phyloP scores from a whole-genome alignment of 2,329 filamentous ascomycete genomes.

The Fusarium transvaalense region DNA sequence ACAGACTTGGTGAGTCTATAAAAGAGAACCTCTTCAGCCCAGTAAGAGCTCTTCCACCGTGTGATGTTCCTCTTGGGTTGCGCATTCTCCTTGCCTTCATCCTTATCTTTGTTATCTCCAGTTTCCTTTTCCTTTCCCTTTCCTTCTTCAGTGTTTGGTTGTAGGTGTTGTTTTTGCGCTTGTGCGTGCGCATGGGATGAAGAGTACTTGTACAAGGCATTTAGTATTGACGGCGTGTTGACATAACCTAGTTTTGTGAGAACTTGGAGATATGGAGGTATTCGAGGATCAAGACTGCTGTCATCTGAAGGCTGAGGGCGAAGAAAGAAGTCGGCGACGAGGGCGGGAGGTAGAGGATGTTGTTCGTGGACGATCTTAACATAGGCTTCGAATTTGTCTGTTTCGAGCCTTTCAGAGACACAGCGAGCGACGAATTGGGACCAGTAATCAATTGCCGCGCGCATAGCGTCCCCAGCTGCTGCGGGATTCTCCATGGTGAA shows the following conservation, averaged over 20 bases:
- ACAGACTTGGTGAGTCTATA: slow-evolving; percentile 93
- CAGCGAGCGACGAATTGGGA: slow-evolving; percentile 63
- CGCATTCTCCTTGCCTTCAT: slow-evolving; percentile 40
- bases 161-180: slow-evolving; percentile 31
- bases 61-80: slow-evolving; percentile 38
- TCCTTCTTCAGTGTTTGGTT: background rate
- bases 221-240: slow-evolving; percentile 67
- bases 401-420: slow-evolving; percentile 64
- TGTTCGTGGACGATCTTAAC: slow-evolving; percentile 63
- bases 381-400: slow-evolving; percentile 65
- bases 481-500: slow-evolving; percentile 47
- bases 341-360: slow-evolving; percentile 63
- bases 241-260: slow-evolving; percentile 65
- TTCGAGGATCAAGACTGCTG: slow-evolving; percentile 68
- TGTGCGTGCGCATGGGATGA: slow-evolving; percentile 59
- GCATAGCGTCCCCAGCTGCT: slow-evolving; percentile 44
- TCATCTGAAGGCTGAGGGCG: slow-evolving; percentile 63
- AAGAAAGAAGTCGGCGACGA: slow-evolving; percentile 70
- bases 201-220: slow-evolving; percentile 68
- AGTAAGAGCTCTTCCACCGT: slow-evolving; percentile 69
- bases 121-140: slow-evolving; percentile 21
- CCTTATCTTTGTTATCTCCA: slow-evolving; percentile 32
- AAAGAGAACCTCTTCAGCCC: slow-evolving; percentile 88
- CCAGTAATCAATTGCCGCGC: slow-evolving; percentile 60
- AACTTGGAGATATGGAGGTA: slow-evolving; percentile 69